Conservation (phyloP, 345 rosid species). For the Salix koriyanagi region DNA sequence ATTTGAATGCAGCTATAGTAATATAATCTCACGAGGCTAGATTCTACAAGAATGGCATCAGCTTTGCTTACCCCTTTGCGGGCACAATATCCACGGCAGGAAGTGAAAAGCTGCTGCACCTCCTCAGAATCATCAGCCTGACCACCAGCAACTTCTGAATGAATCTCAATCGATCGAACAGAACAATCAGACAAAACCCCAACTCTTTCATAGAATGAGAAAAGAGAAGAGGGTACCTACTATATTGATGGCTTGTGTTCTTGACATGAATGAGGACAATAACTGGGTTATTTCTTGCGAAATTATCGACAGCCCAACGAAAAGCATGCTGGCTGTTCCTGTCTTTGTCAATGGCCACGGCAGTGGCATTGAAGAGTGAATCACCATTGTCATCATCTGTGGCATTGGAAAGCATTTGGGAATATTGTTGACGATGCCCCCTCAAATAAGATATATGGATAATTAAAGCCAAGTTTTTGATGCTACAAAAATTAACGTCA, state of each 20-base stretch:
- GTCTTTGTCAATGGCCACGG: conserved; percentile 74
- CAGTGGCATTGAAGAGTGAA: conserved; percentile 41
- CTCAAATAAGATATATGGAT: background rate
- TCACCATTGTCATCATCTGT: conserved; percentile 26
- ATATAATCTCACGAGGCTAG: background rate
- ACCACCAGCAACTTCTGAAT: conserved; percentile 14
- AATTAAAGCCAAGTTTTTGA: background rate
- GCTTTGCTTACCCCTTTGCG: conserved; percentile 64
- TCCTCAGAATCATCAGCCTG: conserved; percentile 29
- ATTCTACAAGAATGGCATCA: background rate
- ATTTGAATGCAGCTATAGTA: background rate
- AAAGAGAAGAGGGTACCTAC: conserved; percentile 60
- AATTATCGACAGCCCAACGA: conserved; percentile 87
- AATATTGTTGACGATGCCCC: background rate
- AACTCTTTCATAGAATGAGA: background rate
- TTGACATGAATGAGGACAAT: conserved; percentile 60
- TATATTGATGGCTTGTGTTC: conserved; percentile 36
- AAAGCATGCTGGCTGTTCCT: conserved; percentile 78
- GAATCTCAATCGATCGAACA: conserved; percentile 1
- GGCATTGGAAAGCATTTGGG: conserved; percentile 29
- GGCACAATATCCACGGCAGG: conserved; percentile 71
- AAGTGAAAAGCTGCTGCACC: conserved; percentile 46
- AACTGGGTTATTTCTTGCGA: conserved; percentile 30
- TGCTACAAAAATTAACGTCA: conserved; percentile 9
- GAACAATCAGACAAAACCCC: background rate